Percentiles rank a stretch among this genome's conserved stretches.
These are phyloP conservation scores for Oryza glaberrima DNA, from an alignment of 176 grass and related monocot genomes.

Conservation along the genomic window DNA sequence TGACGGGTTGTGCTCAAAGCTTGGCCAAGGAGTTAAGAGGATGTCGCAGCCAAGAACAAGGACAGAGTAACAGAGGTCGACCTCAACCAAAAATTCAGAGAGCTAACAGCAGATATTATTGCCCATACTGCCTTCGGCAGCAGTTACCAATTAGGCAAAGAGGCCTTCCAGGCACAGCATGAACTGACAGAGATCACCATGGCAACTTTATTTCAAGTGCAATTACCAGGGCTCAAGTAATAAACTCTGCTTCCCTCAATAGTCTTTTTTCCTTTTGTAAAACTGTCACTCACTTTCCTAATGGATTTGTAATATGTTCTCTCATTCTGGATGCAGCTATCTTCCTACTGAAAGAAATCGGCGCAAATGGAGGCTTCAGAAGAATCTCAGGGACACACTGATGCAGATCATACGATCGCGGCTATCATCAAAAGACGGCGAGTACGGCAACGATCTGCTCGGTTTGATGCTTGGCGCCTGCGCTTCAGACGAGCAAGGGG, in stretches of 20 bases:
- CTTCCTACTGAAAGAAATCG: too few species aligned
- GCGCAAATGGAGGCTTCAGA: too few species aligned
- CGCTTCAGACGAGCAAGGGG: too few species aligned
- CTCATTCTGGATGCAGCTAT: too few species aligned
- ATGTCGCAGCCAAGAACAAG: neutral
- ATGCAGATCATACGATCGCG: too few species aligned
- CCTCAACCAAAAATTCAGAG: constrained; percentile 21
- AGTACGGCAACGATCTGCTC: too few species aligned
- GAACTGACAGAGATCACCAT: constrained; percentile 16
- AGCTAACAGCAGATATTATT: constrained; percentile 52
- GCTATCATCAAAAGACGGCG: too few species aligned
- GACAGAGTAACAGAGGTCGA: constrained; percentile 35
- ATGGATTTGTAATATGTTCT: too few species aligned
- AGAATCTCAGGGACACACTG: too few species aligned
- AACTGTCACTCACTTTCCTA: too few species aligned
- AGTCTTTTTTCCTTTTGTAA: neutral
- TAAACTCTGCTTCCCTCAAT: neutral
- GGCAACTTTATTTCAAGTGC: constrained; percentile 20
- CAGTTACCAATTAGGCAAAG: constrained; percentile 34
- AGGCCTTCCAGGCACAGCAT: constrained; percentile 45
- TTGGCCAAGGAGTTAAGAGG: constrained; percentile 43
- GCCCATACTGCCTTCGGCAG: constrained; percentile 49
- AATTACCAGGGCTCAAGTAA: constrained; percentile 50
- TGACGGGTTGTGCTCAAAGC: constrained; percentile 26
- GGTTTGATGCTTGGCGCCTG: too few species aligned